Conservation (phyloP, 768 basidiomycete species). For the Xerocomus brunneocitrinus region DNA sequence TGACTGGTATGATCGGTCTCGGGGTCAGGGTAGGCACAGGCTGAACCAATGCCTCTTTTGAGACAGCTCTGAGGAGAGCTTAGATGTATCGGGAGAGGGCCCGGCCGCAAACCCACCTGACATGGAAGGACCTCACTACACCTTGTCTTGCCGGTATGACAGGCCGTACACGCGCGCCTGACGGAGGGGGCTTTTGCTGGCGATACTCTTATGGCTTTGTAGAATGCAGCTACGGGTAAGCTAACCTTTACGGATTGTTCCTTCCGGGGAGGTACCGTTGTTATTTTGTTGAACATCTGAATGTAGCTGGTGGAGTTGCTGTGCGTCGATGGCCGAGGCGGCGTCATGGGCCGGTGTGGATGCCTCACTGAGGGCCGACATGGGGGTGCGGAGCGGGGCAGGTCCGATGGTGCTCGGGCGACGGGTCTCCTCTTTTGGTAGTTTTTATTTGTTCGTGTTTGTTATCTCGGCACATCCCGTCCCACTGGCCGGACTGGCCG, state of each 20-base stretch:
- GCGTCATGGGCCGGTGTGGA: slow-evolving; percentile 64
- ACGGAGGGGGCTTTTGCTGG: slow-evolving; percentile 79
- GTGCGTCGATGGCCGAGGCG: slow-evolving; percentile 55
- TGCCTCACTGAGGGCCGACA: slow-evolving; percentile 75
- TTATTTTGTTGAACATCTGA: slow-evolving; percentile 32
- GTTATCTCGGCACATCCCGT: slow-evolving; percentile 18
- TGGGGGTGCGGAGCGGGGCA: slow-evolving; percentile 45
- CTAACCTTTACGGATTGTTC: slow-evolving; percentile 56
- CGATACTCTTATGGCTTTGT: slow-evolving; percentile 9
- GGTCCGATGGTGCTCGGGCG: slow-evolving; percentile 28
- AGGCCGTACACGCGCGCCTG: slow-evolving; percentile 73
- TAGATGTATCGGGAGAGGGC: slow-evolving; percentile 4
- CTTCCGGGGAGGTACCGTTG: slow-evolving; percentile 29
- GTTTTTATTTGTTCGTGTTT: slow-evolving; percentile 26
- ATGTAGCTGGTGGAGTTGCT: slow-evolving; percentile 43
- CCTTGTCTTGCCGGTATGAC: slow-evolving; percentile 79
- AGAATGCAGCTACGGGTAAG: slow-evolving; percentile 18
- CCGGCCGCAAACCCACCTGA: slow-evolving; percentile 45
- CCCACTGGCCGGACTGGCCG: background rate
- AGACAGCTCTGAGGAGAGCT: slow-evolving; percentile 58
- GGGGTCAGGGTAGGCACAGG: slow-evolving; percentile 77
- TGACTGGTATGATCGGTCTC: slow-evolving; percentile 48
- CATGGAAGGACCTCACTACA: slow-evolving; percentile 81
- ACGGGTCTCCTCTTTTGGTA: slow-evolving; percentile 20
- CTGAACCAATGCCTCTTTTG: slow-evolving; percentile 68